Evolutionary conservation across 345 rosid species (phyloP).

Genomic region (Populus euphratica): DNA sequence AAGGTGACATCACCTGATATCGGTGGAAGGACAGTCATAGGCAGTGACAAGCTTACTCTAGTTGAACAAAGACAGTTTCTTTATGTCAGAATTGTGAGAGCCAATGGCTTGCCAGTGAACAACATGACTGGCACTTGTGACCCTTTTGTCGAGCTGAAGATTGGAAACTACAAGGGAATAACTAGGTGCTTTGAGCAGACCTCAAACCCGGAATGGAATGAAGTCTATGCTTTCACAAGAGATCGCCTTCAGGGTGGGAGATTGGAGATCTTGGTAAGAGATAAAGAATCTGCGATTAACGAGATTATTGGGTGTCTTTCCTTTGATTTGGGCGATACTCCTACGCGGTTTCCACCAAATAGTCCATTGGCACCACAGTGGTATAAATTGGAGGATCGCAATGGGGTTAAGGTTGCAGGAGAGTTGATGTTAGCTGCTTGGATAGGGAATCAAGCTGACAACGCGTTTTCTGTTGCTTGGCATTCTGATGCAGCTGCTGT

Average conservation of each 20-base stretch:
- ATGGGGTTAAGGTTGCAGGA: constrained; percentile 30
- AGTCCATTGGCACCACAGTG: constrained; percentile 47
- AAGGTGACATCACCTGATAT: constrained; percentile 46
- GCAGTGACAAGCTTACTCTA: constrained; percentile 40
- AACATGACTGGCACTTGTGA: constrained; percentile 12
- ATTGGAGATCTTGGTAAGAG: constrained; percentile 33
- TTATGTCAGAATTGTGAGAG: constrained; percentile 37
- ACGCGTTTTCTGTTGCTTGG: constrained; percentile 38
- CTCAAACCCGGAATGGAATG: constrained; percentile 37
- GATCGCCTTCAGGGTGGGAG: constrained; percentile 36
- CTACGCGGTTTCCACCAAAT: constrained; percentile 35
- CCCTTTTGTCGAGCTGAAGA: constrained; percentile 29
- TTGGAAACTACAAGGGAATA: constrained; percentile 34
- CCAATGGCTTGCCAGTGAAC: constrained; percentile 27
- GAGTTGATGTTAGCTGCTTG: constrained; percentile 46
- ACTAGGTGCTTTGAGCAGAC: constrained; percentile 24
- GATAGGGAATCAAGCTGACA: constrained; percentile 43
- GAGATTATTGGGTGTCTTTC: constrained; percentile 34
- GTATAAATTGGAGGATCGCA: constrained; percentile 33
- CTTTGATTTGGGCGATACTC: constrained; percentile 30
- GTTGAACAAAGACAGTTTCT: constrained; percentile 37
- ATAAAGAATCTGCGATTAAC: constrained; percentile 18
- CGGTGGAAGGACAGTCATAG: constrained; percentile 33
- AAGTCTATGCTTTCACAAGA: constrained; percentile 46
- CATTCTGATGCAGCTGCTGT: constrained; percentile 23